Conservation (phyloP, 148 eudicot species). For the Chenopodium quinoa region DNA sequence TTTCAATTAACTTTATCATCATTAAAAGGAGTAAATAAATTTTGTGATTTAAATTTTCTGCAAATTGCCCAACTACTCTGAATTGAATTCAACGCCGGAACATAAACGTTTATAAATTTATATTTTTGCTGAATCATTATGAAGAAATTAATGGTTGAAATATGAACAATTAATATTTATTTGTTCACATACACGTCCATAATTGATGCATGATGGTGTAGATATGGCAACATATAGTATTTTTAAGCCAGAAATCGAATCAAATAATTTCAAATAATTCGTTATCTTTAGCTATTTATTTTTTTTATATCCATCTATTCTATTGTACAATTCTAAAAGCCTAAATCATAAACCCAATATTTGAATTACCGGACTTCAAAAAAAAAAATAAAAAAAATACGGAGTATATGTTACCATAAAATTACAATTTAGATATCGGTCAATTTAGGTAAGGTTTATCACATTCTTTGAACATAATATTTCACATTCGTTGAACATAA, state of each 20-base stretch:
- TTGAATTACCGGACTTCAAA: too few species aligned
- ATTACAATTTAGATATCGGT: too few species aligned
- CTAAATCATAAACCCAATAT: too few species aligned
- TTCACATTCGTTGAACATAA: too few species aligned
- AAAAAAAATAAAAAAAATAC: too few species aligned
- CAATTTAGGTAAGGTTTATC: too few species aligned
- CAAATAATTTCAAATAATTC: neutral
- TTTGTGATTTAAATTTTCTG: neutral
- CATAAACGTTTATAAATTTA: neutral
- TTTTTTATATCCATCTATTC: too few species aligned
- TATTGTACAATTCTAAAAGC: too few species aligned
- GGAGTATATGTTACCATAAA: too few species aligned
- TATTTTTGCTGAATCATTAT: neutral
- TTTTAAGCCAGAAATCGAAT: conserved; percentile 3
- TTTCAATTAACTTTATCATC: neutral
- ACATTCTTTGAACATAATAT: too few species aligned
- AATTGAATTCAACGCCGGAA: conserved; percentile 11
- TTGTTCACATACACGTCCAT: conserved; percentile 11
- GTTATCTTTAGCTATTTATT: too few species aligned
- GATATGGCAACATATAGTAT: conserved; percentile 2
- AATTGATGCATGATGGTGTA: conserved; percentile 15
- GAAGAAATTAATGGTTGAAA: neutral
- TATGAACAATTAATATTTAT: neutral
- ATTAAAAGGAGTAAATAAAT: neutral
- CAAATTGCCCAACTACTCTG: neutral